Conservation (phyloP, 2,329 filamentous ascomycete species). For the Ophiocordyceps robertsii region DNA sequence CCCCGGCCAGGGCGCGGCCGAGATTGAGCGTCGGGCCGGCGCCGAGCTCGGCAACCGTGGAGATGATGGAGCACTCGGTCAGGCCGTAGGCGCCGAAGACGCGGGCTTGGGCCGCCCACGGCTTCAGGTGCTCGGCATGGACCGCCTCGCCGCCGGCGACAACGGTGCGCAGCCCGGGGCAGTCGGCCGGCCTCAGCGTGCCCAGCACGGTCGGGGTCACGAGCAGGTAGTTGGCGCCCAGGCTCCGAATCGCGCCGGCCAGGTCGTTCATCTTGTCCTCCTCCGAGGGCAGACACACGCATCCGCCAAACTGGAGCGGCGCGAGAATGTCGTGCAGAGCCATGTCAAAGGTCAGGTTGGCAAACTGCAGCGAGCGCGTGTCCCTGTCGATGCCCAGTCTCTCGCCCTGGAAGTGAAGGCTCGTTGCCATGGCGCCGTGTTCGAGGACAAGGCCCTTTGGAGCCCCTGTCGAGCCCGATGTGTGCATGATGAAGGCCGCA, state of each 20-base stretch:
- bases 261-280: constrained; percentile 4
- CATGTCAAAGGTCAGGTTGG: not conserved
- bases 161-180: not conserved
- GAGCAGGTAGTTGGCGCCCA: constrained; percentile 1
- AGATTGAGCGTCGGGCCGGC: not conserved
- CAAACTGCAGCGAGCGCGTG: not conserved
- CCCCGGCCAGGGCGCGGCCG: not conserved
- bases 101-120: not conserved
- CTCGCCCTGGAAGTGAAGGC: not conserved
- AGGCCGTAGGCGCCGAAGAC: no score
- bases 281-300: constrained; percentile 7
- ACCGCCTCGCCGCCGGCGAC: not conserved
- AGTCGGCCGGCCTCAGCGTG: not conserved
- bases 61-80: not conserved
- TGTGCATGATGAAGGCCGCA: no score
- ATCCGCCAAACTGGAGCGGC: constrained; percentile 3
- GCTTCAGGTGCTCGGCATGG: constrained; percentile 5
- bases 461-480: no score
- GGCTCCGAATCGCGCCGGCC: constrained; percentile 1
- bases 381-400: not conserved
- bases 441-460: not conserved
- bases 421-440: not conserved
- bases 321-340: constrained; percentile 1
- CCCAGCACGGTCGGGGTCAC: not conserved
- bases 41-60: not conserved